phyloP scores from a whole-genome alignment of 257 asterid genomes.

The Leonotis leonurus region DNA sequence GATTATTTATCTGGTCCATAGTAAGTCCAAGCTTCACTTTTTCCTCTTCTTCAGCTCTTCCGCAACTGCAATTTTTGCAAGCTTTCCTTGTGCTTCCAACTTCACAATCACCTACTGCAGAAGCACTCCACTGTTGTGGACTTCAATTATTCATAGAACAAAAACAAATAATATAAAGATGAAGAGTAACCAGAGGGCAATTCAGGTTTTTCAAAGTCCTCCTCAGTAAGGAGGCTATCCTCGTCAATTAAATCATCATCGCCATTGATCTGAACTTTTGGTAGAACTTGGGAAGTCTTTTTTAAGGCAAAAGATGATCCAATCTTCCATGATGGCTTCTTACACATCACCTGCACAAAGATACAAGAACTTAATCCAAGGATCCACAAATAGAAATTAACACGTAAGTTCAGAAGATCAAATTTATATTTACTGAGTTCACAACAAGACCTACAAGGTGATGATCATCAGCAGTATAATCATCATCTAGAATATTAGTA shows the following conservation, averaged over 20 bases:
- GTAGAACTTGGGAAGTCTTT: constrained; percentile 43
- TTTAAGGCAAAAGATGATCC: constrained; percentile 85
- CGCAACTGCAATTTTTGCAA: constrained; percentile 16
- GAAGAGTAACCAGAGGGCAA: constrained; percentile 53
- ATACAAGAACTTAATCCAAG: background rate
- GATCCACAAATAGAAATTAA: background rate
- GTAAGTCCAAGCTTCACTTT: constrained; percentile 81
- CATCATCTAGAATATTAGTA: background rate
- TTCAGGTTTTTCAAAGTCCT: constrained; percentile 82
- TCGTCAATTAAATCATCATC: constrained; percentile 88
- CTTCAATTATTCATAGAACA: constrained; percentile 3
- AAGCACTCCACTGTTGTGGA: background rate
- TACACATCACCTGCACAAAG: constrained; percentile 47
- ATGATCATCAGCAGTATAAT: background rate
- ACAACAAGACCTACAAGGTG: background rate
- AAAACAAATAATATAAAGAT: background rate
- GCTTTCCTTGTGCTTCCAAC: constrained; percentile 80
- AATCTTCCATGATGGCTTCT: constrained; percentile 86
- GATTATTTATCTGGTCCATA: constrained; percentile 71
- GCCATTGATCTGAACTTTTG: constrained; percentile 66
- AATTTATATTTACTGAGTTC: background rate
- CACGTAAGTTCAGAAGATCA: background rate
- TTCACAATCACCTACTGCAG: constrained; percentile 69
- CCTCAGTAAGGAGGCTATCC: constrained; percentile 91
- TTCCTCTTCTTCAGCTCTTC: constrained; percentile 86